Evolutionary conservation across 208 protist genomes (phyloP), one percentile per base, ranked within the genome.

Genomic region (Leishmania tarentolae): DNA sequence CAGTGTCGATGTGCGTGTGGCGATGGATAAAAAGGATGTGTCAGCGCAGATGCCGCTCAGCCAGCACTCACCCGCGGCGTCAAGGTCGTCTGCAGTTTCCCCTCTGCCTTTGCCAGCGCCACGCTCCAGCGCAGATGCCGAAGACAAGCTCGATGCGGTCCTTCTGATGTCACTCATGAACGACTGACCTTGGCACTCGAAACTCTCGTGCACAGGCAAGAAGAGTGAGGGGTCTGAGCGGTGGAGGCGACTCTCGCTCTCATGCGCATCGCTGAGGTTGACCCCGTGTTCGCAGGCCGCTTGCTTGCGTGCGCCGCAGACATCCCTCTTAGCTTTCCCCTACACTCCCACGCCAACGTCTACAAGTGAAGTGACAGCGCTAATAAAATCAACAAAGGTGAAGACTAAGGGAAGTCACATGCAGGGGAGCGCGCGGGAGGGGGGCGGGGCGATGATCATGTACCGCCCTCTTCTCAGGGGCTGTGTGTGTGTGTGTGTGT

Each of bases 81-180:
- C 50, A 8, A 68, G 31, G 44, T 63, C 50, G 72, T 44, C 52
- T 56, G 35, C n/a, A 40, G 3, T 21, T 28, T 15, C 72, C 11
- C 24, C 52, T 59, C 44, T 37, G 69, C 50, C 74, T 40, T 35
- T 66, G 52, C 17, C 24, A 46, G 13, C 31, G 37, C 9, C 52
- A 47, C 40, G 56, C 74, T 37, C 74, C 74, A 77, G 74, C 4
- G 66, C 56, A 21, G 15, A 81, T 5, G 63, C 70, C 31, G 83
- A 82, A 24, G 78, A 81, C 24, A 75, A 61, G 47, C 72, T 86
- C 63, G 83, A 87, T 28, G 83, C 79, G 1, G 37, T 52, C 47
- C 72, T 87, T 47, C 83, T 87, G 63, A 83, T 83, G 83, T 74
- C 66, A 0, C 61, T 87, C 42, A 24, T 87, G 50, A 76, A 72